Conservation (phyloP, 139 green algal genomes). For the Trebouxia sp. region DNA sequence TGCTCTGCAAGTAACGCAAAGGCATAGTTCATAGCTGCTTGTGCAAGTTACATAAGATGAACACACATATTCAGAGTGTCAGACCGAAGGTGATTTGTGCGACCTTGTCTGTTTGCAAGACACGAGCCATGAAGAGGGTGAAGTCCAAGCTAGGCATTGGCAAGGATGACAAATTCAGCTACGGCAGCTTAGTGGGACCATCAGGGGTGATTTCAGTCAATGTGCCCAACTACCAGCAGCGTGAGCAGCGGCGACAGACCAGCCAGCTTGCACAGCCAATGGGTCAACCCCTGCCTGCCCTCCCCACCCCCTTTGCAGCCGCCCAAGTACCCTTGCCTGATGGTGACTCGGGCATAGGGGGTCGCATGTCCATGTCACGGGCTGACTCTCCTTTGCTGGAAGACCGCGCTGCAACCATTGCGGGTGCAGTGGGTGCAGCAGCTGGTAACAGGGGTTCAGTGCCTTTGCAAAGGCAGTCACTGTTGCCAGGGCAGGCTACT, state of each 20-base stretch:
- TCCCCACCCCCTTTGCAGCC: slow-evolving; percentile 16
- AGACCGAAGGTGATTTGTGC: no score
- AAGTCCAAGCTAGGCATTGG: neutral
- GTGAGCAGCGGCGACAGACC: neutral
- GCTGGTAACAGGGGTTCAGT: neutral
- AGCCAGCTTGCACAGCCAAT: neutral
- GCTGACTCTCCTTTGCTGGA: neutral
- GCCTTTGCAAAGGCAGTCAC: neutral
- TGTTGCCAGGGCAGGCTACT: neutral
- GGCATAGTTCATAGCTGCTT: no score
- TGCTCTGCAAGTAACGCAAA: no score
- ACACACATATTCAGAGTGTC: no score
- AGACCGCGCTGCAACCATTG: neutral
- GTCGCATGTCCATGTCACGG: neutral
- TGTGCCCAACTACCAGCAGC: slow-evolving; percentile 12
- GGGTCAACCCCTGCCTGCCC: neutral
- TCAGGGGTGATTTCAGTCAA: neutral
- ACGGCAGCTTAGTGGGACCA: neutral
- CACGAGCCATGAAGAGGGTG: neutral
- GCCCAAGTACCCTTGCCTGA: slow-evolving; percentile 16
- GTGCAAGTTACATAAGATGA: no score
- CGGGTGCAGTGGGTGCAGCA: neutral
- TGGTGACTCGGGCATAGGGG: neutral
- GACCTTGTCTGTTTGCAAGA: neutral
- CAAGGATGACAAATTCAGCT: slow-evolving; percentile 1